Evolutionary conservation across 495 filamentous ascomycete species (phyloP), one percentile per base, ranked within the genome.

Genomic region (Aspergillus saccharolyticus): DNA sequence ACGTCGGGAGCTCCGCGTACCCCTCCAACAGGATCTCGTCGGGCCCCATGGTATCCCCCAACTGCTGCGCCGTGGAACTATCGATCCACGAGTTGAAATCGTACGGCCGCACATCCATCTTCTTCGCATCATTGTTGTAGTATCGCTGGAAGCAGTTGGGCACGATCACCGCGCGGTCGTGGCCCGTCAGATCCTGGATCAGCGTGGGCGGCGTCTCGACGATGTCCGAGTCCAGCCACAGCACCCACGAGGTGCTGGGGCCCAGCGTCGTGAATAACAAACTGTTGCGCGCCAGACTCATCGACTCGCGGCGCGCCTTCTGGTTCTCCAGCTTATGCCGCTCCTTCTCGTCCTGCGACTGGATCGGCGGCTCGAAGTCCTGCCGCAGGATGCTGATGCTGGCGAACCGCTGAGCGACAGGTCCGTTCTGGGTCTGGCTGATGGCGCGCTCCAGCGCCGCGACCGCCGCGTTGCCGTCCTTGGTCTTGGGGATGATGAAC

Each of bases 11-110:
- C 56, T 97, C 91, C 5, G 79, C 79, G 67, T 98, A 98, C 4
- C 94, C 94, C 70, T 98, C 94, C 4, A 97, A 72, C 19, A 98
- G 78, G 62, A 98, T 95, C 48, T 98, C 94, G 57, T 97, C 94
- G 5, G 80, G 80, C 0, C 80, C 89, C 91, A 98, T 96, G 57
- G 82, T 82, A 6, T 79, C 74, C 2, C 82, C 94, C 53, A 98
- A 73, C 6, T 84, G 76, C 63, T 85, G 81, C 9, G 94, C 95
- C 3, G 78, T 83, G 8, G 83, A 76, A 63, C 88, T 92, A 66
- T 98, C 94, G 59, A 90, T 82, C 94, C 95, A 98, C 56, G 87
- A 92, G 70, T 98, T 98, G 80, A 88, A 98, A 71, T 98, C 94
- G 70, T 98, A 98, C 0, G 91, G 87, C 8, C 94, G 84, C 57